Percentiles rank a stretch among this genome's conserved stretches.
These are phyloP conservation scores for Diaporthe sp. DNA, from an alignment of 2,329 filamentous ascomycete genomes.

Conservation along the genomic window DNA sequence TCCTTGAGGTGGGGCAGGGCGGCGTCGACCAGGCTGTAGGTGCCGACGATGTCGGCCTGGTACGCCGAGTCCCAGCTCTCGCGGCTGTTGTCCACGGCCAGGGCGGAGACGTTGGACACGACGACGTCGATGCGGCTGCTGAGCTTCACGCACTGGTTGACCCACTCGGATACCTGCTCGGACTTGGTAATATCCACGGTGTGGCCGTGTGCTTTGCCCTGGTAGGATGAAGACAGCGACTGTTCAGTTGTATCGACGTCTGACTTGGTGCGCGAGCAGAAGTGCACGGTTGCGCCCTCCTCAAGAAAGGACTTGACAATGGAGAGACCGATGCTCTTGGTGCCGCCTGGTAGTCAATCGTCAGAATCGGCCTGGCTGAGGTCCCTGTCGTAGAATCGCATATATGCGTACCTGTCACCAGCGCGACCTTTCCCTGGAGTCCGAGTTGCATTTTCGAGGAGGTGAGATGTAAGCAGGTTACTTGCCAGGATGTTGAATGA, in stretches of 20 bases:
- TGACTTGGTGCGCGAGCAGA: slow-evolving; percentile 37
- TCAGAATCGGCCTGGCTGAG: not conserved
- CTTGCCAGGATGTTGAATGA: too few relatives aligned
- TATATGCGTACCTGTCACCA: slow-evolving; percentile 44
- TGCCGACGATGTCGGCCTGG: slow-evolving; percentile 47
- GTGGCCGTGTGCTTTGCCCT: slow-evolving; percentile 31
- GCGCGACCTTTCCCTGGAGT: slow-evolving; percentile 47
- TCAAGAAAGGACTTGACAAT: slow-evolving; percentile 37
- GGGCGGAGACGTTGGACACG: slow-evolving; percentile 40
- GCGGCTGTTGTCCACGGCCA: slow-evolving; percentile 42
- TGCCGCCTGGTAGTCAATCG: slow-evolving; percentile 31
- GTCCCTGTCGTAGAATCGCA: not conserved
- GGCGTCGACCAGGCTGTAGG: slow-evolving; percentile 43
- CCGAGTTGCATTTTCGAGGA: slow-evolving; percentile 44
- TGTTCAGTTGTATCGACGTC: slow-evolving; percentile 31
- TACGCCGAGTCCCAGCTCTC: slow-evolving; percentile 43
- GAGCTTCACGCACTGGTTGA: slow-evolving; percentile 21
- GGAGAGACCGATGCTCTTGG: slow-evolving; percentile 36
- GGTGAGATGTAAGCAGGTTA: not conserved
- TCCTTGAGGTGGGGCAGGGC: slow-evolving; percentile 47
- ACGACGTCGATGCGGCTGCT: slow-evolving; percentile 36
- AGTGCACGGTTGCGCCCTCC: slow-evolving; percentile 38
- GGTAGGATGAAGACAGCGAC: slow-evolving; percentile 12
- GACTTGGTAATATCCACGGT: slow-evolving; percentile 34
- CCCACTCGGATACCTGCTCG: slow-evolving; percentile 34